These are phyloP conservation scores for Cichorium intybus DNA, from an alignment of 140 eudicot genomes.

Conservation along the genomic window DNA sequence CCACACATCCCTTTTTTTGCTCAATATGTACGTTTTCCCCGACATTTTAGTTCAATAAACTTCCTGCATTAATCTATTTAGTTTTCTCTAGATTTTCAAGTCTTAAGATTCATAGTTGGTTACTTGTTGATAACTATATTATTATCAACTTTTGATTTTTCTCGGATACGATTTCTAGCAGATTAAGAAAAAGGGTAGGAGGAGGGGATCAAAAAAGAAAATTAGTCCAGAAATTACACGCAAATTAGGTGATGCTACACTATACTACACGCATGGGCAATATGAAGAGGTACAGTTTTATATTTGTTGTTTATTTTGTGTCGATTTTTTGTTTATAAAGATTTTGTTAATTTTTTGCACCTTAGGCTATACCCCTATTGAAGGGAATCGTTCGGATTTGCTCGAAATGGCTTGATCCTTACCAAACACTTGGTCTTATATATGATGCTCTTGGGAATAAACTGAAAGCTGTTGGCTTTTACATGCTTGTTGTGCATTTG, in stretches of 20 bases:
- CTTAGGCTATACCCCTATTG: constrained; percentile 67
- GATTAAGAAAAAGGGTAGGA: constrained; percentile 69
- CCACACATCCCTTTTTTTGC: too few relatives aligned
- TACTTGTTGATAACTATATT: constrained; percentile 5
- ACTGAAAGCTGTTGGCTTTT: constrained; percentile 56
- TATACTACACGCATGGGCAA: constrained; percentile 63
- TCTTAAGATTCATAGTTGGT: neutral
- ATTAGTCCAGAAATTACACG: constrained; percentile 57
- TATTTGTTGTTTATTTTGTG: too few relatives aligned
- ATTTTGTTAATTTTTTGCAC: too few relatives aligned
- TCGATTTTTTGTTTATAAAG: constrained; percentile 14
- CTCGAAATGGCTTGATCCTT: constrained; percentile 74
- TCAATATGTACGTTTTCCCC: too few relatives aligned
- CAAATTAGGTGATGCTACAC: constrained; percentile 94
- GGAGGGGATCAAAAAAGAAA: constrained; percentile 73
- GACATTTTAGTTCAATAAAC: too few relatives aligned
- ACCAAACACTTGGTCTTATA: constrained; percentile 75
- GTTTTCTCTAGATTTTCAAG: too few relatives aligned
- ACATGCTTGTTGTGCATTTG: constrained; percentile 75
- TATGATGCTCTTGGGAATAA: constrained; percentile 56
- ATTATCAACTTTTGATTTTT: neutral
- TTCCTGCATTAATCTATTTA: too few relatives aligned
- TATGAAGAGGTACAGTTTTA: constrained; percentile 65
- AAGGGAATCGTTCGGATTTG: constrained; percentile 56
- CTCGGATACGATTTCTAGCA: constrained; percentile 20